These are phyloP conservation scores for Westerdykella ornata DNA, from an alignment of 2,329 filamentous ascomycete species.

Conservation along the genomic window DNA sequence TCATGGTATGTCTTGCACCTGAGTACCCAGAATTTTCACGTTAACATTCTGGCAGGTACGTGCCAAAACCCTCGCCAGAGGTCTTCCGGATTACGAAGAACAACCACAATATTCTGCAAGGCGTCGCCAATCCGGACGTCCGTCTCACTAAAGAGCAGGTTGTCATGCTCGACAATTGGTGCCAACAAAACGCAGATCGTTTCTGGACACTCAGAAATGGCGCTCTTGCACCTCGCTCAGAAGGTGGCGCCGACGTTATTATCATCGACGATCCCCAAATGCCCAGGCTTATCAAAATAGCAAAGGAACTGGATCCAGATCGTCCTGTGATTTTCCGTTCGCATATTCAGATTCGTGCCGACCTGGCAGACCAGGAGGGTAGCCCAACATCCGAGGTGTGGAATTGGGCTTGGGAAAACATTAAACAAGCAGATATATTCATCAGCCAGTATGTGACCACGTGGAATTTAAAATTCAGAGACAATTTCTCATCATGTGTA, in stretches of 20 bases:
- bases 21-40: background rate
- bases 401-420: conserved; percentile 66
- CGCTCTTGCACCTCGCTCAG: conserved; percentile 56
- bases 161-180: conserved; percentile 61
- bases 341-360: conserved; percentile 75
- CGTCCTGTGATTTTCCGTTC: conserved; percentile 73
- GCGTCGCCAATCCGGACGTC: conserved; percentile 60
- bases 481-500: too few species aligned
- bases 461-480: too few species aligned
- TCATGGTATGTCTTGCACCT: conserved; percentile 55
- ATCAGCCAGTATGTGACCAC: conserved; percentile 54
- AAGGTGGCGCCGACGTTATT: conserved; percentile 70
- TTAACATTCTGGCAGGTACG: conserved; percentile 45
- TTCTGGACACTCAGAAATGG: conserved; percentile 67
- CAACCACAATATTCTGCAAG: conserved; percentile 82
- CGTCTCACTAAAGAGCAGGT: conserved; percentile 59
- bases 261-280: conserved; percentile 81
- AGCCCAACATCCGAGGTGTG: conserved; percentile 68
- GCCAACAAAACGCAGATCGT: conserved; percentile 62
- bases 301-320: conserved; percentile 62
- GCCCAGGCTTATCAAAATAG: conserved; percentile 68
- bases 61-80: conserved; percentile 71
- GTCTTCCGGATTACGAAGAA: conserved; percentile 81
- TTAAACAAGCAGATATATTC: conserved; percentile 67
- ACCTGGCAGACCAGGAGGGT: conserved; percentile 57